Percentiles rank a stretch among this genome's conserved stretches.
Evolutionary conservation across 2,329 filamentous ascomycete species (phyloP).

Genomic region (Aspergillus transmontanensis): DNA sequence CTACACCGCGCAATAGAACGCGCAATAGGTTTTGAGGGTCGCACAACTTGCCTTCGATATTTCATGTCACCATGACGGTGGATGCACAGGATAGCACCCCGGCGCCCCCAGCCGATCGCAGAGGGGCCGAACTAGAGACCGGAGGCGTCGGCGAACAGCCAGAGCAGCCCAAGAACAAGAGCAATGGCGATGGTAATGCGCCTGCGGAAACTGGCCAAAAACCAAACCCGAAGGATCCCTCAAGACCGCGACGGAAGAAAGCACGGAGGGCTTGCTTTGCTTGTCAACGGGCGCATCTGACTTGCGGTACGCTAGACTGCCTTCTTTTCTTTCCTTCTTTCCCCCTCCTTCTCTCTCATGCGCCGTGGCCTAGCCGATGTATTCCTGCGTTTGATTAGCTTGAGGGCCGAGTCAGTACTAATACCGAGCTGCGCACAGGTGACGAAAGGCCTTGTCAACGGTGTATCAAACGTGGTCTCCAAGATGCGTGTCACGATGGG

Average conservation of each 20-base stretch:
- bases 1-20: neutral
- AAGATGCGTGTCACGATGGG: slow-evolving; percentile 90
- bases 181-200: slow-evolving; percentile 50
- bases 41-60: neutral
- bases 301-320: slow-evolving; percentile 77
- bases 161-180: slow-evolving; percentile 45
- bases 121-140: slow-evolving; percentile 40
- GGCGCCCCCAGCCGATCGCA: slow-evolving; percentile 40
- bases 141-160: slow-evolving; percentile 39
- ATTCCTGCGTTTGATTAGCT: slow-evolving; percentile 15
- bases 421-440: slow-evolving; percentile 58
- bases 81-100: slow-evolving; percentile 38
- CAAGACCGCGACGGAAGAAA: slow-evolving; percentile 90
- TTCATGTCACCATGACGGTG: slow-evolving; percentile 37
- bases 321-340: slow-evolving; percentile 11
- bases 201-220: slow-evolving; percentile 68
- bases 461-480: slow-evolving; percentile 90
- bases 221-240: slow-evolving; percentile 78
- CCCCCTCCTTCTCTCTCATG: slow-evolving; percentile 7
- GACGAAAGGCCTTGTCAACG: slow-evolving; percentile 92
- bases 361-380: neutral
- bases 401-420: slow-evolving; percentile 20
- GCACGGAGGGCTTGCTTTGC: slow-evolving; percentile 93
- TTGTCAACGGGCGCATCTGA: slow-evolving; percentile 95
- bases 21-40: neutral